Conservation (phyloP, 2,329 filamentous ascomycete genomes). For the Aspergillus sclerotialis region DNA sequence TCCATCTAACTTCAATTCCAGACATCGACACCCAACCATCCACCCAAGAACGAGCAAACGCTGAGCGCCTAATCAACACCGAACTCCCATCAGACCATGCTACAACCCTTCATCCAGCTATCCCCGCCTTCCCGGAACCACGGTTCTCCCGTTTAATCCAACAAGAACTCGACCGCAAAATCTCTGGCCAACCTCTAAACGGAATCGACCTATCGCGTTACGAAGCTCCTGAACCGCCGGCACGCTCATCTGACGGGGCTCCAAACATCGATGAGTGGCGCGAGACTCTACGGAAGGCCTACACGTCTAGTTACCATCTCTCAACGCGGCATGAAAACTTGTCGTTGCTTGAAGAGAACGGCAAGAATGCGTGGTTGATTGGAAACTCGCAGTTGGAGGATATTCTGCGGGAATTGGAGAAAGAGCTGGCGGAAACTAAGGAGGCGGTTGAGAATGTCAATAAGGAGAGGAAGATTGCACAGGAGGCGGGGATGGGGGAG, state of each 20-base stretch:
- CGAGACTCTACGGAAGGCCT: slow-evolving; percentile 47
- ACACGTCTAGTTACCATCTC: slow-evolving; percentile 54
- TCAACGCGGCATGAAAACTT: slow-evolving; percentile 54
- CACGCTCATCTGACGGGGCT: slow-evolving; percentile 28
- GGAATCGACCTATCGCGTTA: slow-evolving; percentile 75
- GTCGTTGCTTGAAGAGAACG: slow-evolving; percentile 67
- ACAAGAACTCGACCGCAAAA: slow-evolving; percentile 62
- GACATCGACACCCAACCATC: slow-evolving; percentile 76
- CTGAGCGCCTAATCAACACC: slow-evolving; percentile 61
- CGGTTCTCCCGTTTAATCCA: slow-evolving; percentile 60
- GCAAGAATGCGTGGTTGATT: slow-evolving; percentile 87
- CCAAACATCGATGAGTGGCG: slow-evolving; percentile 42
- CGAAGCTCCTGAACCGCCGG: slow-evolving; percentile 62
- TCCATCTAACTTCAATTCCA: slow-evolving; percentile 39
- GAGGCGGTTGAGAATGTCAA: slow-evolving; percentile 68
- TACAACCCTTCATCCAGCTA: slow-evolving; percentile 50
- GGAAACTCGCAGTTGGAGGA: slow-evolving; percentile 74
- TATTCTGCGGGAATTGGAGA: slow-evolving; percentile 62
- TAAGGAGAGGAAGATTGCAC: slow-evolving; percentile 58
- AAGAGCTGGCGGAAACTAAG: slow-evolving; percentile 62
- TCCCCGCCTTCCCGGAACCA: slow-evolving; percentile 47
- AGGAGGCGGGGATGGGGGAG: slow-evolving; percentile 67
- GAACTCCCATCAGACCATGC: slow-evolving; percentile 52
- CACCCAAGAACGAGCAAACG: slow-evolving; percentile 52
- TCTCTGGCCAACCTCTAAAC: slow-evolving; percentile 50